phyloP scores from a whole-genome alignment of 352 stramenopile genomes.

The Globisporangium barbulae region DNA sequence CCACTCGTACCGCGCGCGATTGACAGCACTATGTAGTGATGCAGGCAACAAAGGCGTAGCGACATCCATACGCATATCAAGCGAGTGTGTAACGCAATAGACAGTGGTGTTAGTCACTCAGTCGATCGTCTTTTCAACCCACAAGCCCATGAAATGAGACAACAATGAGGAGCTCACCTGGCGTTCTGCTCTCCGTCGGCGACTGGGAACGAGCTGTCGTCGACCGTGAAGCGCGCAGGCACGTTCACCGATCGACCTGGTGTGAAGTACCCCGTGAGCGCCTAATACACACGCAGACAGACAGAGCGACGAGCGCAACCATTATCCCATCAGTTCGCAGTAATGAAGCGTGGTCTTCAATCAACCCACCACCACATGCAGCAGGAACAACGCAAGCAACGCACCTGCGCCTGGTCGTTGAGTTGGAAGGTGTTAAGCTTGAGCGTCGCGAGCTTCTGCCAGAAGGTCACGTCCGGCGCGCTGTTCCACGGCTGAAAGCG shows the following conservation, averaged over 20 bases:
- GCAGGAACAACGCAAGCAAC: neutral
- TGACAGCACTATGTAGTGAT: constrained; percentile 18
- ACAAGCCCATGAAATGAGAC: neutral
- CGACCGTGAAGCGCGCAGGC: constrained; percentile 65
- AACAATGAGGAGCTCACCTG: neutral
- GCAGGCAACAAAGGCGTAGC: neutral
- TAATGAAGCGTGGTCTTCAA: neutral
- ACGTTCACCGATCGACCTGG: constrained; percentile 57
- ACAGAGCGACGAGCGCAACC: neutral
- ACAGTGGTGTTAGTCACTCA: neutral
- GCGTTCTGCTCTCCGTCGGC: constrained; percentile 7
- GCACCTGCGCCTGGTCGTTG: constrained; percentile 60
- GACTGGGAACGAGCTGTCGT: constrained; percentile 62
- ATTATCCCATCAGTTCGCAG: neutral
- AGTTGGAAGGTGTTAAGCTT: constrained; percentile 86
- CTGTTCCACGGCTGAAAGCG: constrained; percentile 84
- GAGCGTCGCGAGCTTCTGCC: constrained; percentile 68
- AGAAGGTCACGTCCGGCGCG: constrained; percentile 79
- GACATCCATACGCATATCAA: neutral
- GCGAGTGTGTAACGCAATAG: neutral
- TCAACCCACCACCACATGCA: constrained; percentile 13
- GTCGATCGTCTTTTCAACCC: neutral
- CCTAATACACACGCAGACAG: constrained; percentile 17
- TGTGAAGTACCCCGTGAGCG: constrained; percentile 62
- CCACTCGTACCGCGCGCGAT: constrained; percentile 79